Evolutionary conservation across 768 basidiomycete genomes (phyloP), one percentile per base, ranked within the genome.

Genomic region (Sarcodon sp.): DNA sequence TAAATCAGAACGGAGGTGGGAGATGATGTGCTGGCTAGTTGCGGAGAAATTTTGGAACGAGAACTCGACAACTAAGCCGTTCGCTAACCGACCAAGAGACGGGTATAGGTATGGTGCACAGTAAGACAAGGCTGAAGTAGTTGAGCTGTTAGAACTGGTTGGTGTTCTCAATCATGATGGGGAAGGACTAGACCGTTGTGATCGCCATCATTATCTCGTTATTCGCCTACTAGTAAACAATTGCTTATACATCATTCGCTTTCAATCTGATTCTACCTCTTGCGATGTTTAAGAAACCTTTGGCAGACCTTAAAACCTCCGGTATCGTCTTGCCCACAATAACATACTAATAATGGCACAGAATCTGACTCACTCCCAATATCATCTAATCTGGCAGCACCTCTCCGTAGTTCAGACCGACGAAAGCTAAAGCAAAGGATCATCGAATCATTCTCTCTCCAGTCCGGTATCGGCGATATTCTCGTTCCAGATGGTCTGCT

Each of bases 261-360:
- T 39, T n/a, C n/a, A 39, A 39, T 39, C 16, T 4, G 16, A n/a
- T 18, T 32, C 33, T 35, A 45, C 16, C 33, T 32, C 18, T 18
- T 41, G 21, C 37, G 43, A 86, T 87, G 85, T 88, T 88, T 74
- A 87, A 88, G 61, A 88, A 86, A 63, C 77, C 83, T 8, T 59
- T 81, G 6, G 69, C 73, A 45, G 76, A 75, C 50, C 56, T 78
- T 47, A 88, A 88, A 59, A 87, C 83, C 0, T 82, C 80, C 35
- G 74, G 73, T 69, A 51, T 9, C 50, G 33, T 46, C 4, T 6
- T 36, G 4, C 38, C 1, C 34, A 27, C 2, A 39, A 10, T 12
- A n/a, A n/a, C 2, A 1, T 31, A n/a, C 4, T 21, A n/a, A 7
- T 45, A 7, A 15, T n/a, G n/a, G 11, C 8, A 15, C 38, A 27